Percentiles rank a stretch among this genome's conserved stretches.
These are phyloP conservation scores for Pseudogymnoascus sp. DNA, from an alignment of 2,329 filamentous ascomycete genomes.

Conservation along the genomic window DNA sequence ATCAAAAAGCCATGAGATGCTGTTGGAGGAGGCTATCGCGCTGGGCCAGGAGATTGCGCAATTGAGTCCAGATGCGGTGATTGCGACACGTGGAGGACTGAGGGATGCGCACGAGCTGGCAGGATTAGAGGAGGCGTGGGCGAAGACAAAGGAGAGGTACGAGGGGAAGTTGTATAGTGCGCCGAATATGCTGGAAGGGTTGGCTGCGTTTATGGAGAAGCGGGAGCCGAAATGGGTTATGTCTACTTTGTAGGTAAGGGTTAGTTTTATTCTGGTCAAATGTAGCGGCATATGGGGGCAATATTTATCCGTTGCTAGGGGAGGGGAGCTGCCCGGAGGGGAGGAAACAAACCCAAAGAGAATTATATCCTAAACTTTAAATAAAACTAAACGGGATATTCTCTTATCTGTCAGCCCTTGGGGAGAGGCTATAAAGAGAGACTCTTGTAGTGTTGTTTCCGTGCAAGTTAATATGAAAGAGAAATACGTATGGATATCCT, in stretches of 20 bases:
- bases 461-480: not conserved
- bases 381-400: not conserved
- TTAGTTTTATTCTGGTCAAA: too few relatives aligned
- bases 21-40: constrained; percentile 26
- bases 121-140: constrained; percentile 34
- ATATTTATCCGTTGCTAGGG: too few relatives aligned
- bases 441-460: not conserved
- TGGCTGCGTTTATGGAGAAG: constrained; percentile 46
- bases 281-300: too few relatives aligned
- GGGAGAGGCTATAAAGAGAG: not conserved
- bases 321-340: too few relatives aligned
- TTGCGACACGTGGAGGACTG: constrained; percentile 28
- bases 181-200: constrained; percentile 42
- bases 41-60: constrained; percentile 28
- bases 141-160: constrained; percentile 37
- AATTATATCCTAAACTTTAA: not conserved
- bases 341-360: too few relatives aligned
- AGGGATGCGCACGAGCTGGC: constrained; percentile 34
- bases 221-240: constrained; percentile 41
- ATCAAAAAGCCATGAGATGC: constrained; percentile 26
- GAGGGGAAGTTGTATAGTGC: constrained; percentile 34
- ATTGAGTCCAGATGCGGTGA: constrained; percentile 30
- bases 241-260: constrained; percentile 37
- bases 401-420: not conserved
- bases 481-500: too few relatives aligned